These are phyloP conservation scores for Senna siamea DNA, from an alignment of 306 rosid species.

Conservation along the genomic window DNA sequence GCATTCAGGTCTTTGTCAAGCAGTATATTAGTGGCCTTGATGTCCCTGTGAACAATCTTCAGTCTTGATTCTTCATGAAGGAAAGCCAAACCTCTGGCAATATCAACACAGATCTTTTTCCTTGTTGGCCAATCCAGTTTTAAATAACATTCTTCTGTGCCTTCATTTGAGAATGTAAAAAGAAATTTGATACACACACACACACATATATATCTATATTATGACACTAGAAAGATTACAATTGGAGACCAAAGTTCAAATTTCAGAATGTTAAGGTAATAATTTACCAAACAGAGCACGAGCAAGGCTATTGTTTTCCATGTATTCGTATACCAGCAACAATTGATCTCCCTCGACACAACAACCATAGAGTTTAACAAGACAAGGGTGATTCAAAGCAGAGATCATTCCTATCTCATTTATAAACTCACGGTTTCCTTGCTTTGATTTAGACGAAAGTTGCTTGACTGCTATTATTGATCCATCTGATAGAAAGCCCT, in stretches of 20 bases:
- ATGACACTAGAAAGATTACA: neutral
- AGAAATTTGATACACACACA: conserved; percentile 25
- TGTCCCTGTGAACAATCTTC: conserved; percentile 74
- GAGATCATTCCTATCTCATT: conserved; percentile 56
- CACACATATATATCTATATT: neutral
- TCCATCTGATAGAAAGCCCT: conserved; percentile 51
- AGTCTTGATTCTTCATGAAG: conserved; percentile 73
- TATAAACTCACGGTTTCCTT: conserved; percentile 55
- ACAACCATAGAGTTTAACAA: conserved; percentile 55
- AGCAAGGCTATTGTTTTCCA: conserved; percentile 57
- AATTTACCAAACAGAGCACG: conserved; percentile 49
- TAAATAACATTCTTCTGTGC: conserved; percentile 24
- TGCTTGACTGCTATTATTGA: conserved; percentile 50
- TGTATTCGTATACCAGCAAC: conserved; percentile 50
- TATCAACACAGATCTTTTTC: conserved; percentile 60
- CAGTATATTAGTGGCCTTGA: conserved; percentile 67
- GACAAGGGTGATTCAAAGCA: conserved; percentile 51
- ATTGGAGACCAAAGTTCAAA: neutral
- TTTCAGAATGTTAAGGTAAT: neutral
- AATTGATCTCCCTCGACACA: conserved; percentile 50
- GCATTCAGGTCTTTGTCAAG: conserved; percentile 63
- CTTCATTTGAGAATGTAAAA: conserved; percentile 35
- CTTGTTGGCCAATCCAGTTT: conserved; percentile 62
- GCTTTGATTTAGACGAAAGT: conserved; percentile 51
- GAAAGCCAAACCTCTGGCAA: conserved; percentile 66